Evolutionary conservation across 2,329 filamentous ascomycete species (phyloP).

Genomic region (Colletotrichum zoysiae): DNA sequence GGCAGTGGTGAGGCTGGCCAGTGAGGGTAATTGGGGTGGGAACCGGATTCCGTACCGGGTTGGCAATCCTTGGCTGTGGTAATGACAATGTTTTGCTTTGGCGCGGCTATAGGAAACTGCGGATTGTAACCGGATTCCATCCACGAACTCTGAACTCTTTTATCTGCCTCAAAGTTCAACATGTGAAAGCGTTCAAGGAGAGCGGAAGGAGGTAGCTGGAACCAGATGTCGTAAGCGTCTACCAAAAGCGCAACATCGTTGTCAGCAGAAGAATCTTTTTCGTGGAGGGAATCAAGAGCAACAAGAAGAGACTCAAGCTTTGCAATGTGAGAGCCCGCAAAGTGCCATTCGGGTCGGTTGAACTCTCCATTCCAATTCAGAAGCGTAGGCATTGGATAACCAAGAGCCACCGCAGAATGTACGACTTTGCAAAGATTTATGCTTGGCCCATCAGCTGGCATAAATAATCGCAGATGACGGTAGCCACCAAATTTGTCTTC

Average conservation of each 20-base stretch:
- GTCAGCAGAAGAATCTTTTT: conserved; percentile 41
- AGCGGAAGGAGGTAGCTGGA: conserved; percentile 53
- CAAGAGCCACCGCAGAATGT: conserved; percentile 53
- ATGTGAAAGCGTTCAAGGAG: conserved; percentile 52
- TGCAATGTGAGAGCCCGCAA: conserved; percentile 52
- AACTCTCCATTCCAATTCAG: conserved; percentile 55
- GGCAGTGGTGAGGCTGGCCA: conserved; percentile 53
- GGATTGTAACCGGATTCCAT: neutral
- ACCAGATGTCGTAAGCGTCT: conserved; percentile 55
- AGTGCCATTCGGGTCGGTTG: conserved; percentile 52
- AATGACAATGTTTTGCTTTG: conserved; percentile 50
- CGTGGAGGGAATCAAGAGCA: conserved; percentile 48
- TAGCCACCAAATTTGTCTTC: neutral
- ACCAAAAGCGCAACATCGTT: conserved; percentile 53
- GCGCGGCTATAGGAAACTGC: conserved; percentile 47
- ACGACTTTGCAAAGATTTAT: conserved; percentile 54
- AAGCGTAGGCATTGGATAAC: conserved; percentile 52
- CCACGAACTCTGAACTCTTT: conserved; percentile 46
- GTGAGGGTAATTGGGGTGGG: conserved; percentile 51
- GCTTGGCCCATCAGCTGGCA: conserved; percentile 52
- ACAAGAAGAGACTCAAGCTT: conserved; percentile 51
- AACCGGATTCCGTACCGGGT: conserved; percentile 49
- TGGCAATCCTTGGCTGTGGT: conserved; percentile 52
- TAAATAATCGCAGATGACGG: conserved; percentile 51
- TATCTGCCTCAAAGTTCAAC: conserved; percentile 51